Percentiles rank a stretch among this genome's conserved stretches.
These are phyloP conservation scores for Chalaropsis thielavioides DNA, from an alignment of 2,329 filamentous ascomycete species.

Conservation along the genomic window DNA sequence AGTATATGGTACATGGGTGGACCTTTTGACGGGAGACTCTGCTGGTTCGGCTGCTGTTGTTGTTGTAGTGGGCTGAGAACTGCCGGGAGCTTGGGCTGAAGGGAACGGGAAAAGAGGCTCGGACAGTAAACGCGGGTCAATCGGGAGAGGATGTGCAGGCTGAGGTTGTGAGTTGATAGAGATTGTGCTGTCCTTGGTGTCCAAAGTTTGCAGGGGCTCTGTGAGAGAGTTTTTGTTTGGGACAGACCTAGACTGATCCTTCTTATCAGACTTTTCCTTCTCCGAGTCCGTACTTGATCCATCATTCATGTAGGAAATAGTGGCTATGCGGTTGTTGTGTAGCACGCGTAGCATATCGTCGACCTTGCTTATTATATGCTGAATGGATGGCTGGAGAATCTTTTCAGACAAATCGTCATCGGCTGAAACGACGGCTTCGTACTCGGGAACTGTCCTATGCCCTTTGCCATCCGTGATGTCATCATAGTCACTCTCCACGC, in stretches of 20 bases:
- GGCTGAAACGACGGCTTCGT: constrained; percentile 43
- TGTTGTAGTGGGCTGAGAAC: not conserved
- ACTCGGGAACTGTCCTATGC: constrained; percentile 20
- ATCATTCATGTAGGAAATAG: constrained; percentile 11
- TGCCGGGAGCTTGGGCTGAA: not conserved
- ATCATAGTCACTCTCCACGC: not conserved
- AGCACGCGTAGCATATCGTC: constrained; percentile 57
- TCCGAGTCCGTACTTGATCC: constrained; percentile 16
- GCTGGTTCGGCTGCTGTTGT: not conserved
- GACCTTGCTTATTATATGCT: constrained; percentile 55
- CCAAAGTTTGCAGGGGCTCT: not conserved
- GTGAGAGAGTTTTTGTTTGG: not conserved
- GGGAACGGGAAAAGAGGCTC: not conserved
- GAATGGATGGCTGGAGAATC: constrained; percentile 52
- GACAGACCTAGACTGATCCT: not conserved
- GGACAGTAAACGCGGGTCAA: not conserved
- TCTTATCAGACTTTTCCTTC: not conserved
- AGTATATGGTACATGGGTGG: not conserved
- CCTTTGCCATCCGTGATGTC: not conserved
- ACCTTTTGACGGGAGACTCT: not conserved
- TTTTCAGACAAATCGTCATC: constrained; percentile 55
- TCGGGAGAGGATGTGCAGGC: not conserved
- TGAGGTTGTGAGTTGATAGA: not conserved
- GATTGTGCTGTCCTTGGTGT: not conserved
- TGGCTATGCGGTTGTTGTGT: constrained; percentile 46